These are phyloP conservation scores for Botrytis byssoidea DNA, from an alignment of 2,329 filamentous ascomycete species.

Conservation along the genomic window DNA sequence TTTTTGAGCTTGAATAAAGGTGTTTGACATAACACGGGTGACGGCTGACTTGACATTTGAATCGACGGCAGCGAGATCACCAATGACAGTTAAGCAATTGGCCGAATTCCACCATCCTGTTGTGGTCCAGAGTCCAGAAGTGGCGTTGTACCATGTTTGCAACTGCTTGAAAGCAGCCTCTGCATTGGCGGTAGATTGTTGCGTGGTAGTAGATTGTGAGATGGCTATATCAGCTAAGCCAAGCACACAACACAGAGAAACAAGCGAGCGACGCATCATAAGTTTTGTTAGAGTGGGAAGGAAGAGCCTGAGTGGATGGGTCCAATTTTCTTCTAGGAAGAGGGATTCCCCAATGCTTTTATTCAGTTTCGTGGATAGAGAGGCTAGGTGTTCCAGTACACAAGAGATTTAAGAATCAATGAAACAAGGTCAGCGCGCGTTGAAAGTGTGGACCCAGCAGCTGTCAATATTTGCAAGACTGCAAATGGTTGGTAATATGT, in stretches of 20 bases:
- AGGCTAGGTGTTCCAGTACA: background rate
- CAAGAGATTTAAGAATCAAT: background rate
- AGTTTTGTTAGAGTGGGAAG: conserved; percentile 6
- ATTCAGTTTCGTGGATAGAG: background rate
- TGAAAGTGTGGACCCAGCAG: background rate
- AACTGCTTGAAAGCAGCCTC: conserved; percentile 45
- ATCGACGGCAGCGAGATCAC: conserved; percentile 46
- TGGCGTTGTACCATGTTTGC: conserved; percentile 60
- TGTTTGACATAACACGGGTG: conserved; percentile 45
- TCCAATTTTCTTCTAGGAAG: background rate
- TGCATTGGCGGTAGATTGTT: conserved; percentile 29
- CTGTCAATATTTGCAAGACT: background rate
- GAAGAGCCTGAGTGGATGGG: background rate
- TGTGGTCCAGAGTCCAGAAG: conserved; percentile 61
- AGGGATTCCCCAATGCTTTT: background rate
- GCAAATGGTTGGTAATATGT: background rate
- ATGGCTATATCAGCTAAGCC: conserved; percentile 9
- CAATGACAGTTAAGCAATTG: conserved; percentile 62
- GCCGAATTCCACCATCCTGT: conserved; percentile 74
- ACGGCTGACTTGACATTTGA: conserved; percentile 40
- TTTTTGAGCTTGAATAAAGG: conserved; percentile 38
- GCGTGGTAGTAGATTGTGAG: conserved; percentile 23
- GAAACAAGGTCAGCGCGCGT: background rate
- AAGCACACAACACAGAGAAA: background rate
- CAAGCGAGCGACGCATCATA: conserved; percentile 12